Conservation (phyloP, 2,329 filamentous ascomycete species). For the Seiridium unicorne region DNA sequence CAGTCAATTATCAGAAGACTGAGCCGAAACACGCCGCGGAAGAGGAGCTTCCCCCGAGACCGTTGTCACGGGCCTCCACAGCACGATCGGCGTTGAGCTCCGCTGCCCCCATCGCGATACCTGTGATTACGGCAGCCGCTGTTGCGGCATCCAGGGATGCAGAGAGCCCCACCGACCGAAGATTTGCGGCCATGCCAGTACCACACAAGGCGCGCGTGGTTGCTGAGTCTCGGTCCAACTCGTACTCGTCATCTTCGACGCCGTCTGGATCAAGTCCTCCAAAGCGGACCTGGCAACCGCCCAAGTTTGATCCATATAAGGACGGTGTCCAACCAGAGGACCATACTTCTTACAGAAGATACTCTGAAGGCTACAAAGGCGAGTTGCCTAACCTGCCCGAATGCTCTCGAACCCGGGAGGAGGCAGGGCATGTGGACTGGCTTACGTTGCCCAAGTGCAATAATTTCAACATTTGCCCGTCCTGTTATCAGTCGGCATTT, state of each 20-base stretch:
- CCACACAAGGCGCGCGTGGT: conserved; percentile 9
- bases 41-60: conserved; percentile 18
- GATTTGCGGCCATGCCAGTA: conserved; percentile 13
- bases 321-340: conserved; percentile 34
- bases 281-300: conserved; percentile 42
- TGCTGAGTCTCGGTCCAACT: conserved; percentile 7
- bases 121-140: conserved; percentile 14
- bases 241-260: conserved; percentile 18
- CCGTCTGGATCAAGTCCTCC: conserved; percentile 18
- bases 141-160: conserved; percentile 10
- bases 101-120: conserved; percentile 14
- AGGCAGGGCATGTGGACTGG: conserved; percentile 72
- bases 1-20: conserved; percentile 15
- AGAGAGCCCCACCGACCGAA: conserved; percentile 11
- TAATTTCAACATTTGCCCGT: conserved; percentile 78
- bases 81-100: conserved; percentile 16
- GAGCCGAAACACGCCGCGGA: conserved; percentile 10
- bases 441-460: conserved; percentile 70
- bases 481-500: conserved; percentile 73
- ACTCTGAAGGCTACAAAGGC: conserved; percentile 50
- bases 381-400: conserved; percentile 54
- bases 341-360: conserved; percentile 48
- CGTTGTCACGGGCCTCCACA: conserved; percentile 23
- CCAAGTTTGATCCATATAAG: conserved; percentile 40
- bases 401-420: conserved; percentile 66